Conservation (phyloP, 768 basidiomycete species). For the Leccinum broughii region DNA sequence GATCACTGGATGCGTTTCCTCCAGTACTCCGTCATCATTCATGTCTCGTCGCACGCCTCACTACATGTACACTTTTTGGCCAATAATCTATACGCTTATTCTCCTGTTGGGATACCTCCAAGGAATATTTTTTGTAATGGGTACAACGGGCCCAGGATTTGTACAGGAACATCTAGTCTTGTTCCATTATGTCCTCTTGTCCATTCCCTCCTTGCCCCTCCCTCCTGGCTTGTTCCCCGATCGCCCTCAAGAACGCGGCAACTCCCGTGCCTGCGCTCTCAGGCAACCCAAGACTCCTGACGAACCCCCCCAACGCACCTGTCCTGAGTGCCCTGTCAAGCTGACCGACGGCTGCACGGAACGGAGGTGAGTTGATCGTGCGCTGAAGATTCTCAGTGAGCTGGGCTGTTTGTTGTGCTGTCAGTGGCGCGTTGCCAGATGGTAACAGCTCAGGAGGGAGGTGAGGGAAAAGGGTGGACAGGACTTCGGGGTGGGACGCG, state of each 20-base stretch:
- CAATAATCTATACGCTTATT: slow-evolving; percentile 1
- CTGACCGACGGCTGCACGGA: slow-evolving; percentile 73
- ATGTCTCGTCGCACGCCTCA: background rate
- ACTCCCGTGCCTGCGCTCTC: slow-evolving; percentile 82
- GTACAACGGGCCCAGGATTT: background rate
- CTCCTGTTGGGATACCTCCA: background rate
- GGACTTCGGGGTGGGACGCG: slow-evolving; percentile 63
- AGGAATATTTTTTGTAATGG: too few relatives aligned
- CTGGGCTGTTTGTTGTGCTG: slow-evolving; percentile 24
- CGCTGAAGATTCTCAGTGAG: slow-evolving; percentile 60
- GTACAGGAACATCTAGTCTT: slow-evolving; percentile 48
- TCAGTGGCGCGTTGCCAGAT: slow-evolving; percentile 51
- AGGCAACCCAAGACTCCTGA: slow-evolving; percentile 77
- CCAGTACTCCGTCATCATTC: background rate
- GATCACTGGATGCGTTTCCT: background rate
- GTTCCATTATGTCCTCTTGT: slow-evolving; percentile 69
- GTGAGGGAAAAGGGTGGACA: slow-evolving; percentile 73
- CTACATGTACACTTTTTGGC: background rate
- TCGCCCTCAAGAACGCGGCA: slow-evolving; percentile 75
- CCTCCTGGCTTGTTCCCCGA: slow-evolving; percentile 71
- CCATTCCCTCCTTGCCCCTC: slow-evolving; percentile 33
- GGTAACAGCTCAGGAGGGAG: slow-evolving; percentile 74
- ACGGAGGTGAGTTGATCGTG: slow-evolving; percentile 81
- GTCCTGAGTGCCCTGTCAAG: slow-evolving; percentile 85
- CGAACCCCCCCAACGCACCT: slow-evolving; percentile 73